Evolutionary conservation across 208 protist species (phyloP).

Genomic region (Trypanosoma rangeli): DNA sequence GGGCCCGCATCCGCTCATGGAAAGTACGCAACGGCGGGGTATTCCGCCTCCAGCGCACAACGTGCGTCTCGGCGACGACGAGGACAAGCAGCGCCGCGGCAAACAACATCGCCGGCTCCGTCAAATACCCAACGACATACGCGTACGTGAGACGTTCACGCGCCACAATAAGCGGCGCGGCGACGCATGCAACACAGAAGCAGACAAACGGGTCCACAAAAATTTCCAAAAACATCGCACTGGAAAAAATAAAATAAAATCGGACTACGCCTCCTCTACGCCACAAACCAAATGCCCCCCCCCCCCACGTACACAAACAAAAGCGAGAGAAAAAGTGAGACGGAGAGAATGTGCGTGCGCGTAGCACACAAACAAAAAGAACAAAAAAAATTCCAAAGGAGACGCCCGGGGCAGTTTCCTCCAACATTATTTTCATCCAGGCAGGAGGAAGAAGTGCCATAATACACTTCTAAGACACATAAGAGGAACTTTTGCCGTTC

Average conservation of each 20-base stretch:
- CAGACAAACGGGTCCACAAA: constrained; percentile 65
- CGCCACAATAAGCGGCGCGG: constrained; percentile 38
- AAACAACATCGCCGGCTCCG: constrained; percentile 43
- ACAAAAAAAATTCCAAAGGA: too few species aligned
- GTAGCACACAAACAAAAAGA: too few species aligned
- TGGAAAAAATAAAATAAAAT: neutral
- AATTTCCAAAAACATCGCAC: constrained; percentile 30
- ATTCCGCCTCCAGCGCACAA: constrained; percentile 5
- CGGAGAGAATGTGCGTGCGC: too few species aligned
- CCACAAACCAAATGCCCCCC: neutral
- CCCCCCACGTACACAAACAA: neutral
- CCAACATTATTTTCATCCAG: too few species aligned
- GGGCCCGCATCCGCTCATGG: constrained; percentile 53
- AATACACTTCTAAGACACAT: too few species aligned
- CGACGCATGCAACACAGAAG: constrained; percentile 58
- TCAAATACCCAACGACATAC: constrained; percentile 51
- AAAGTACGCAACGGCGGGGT: constrained; percentile 17
- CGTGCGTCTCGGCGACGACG: constrained; percentile 24
- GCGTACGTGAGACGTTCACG: constrained; percentile 32
- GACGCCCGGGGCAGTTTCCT: too few species aligned
- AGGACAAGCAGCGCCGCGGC: constrained; percentile 26
- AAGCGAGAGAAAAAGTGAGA: too few species aligned
- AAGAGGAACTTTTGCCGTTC: too few species aligned
- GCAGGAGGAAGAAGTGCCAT: too few species aligned
- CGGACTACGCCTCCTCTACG: neutral